Evolutionary conservation across 768 basidiomycete genomes (phyloP), one percentile per base, ranked within the genome.

Genomic region (Candolleomyces aberdarensis): DNA sequence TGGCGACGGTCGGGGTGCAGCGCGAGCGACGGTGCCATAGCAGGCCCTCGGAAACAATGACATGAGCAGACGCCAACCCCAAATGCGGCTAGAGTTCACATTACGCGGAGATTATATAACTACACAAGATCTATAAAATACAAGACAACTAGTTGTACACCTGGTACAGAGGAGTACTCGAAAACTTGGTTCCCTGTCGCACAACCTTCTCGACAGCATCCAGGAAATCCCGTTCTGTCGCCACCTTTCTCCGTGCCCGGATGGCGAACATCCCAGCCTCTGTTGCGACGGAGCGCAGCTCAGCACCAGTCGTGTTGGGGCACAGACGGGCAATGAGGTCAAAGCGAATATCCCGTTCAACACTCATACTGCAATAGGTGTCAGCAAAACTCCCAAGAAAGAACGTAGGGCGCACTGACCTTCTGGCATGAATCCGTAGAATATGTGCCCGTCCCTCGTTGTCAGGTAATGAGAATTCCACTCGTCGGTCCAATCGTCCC

Each of bases 201-300:
- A 98, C 94, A 60, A 99, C 97, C 78, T 98, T 98, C 80, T 99
- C 97, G 2, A 99, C 96, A 11, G 95, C 91, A 65, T 97, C 95
- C 71, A 99, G 78, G 78, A 98, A 99, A 75, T 99, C 97, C 58
- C 94, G 89, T 72, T 99, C 97, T 5, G 94, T 94, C 0, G 96
- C 95, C 1, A 98, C 94, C 74, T 98, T 98, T 75, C 97, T 83
- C 67, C 97, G 83, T 49, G 94, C 92, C 61, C 97, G 91, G 70
- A 99, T 99, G 1, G 97, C 96, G 76, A 96, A 99, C 97, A 99
- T 98, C n/a, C 97, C 97, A 52, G 97, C 97, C 83, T 99, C 96
- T 9, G 96, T 99, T 15, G 96, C 95, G 8, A 99, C 97, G 26
- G 93, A 94, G 51, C 96, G 88, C 61, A 99, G 75, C 75, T 99